A percentile compares a stretch with the other conserved stretches of the same genome.
Conservation (phyloP, 768 basidiomycete species). For the Termitomyces sp. region DNA sequence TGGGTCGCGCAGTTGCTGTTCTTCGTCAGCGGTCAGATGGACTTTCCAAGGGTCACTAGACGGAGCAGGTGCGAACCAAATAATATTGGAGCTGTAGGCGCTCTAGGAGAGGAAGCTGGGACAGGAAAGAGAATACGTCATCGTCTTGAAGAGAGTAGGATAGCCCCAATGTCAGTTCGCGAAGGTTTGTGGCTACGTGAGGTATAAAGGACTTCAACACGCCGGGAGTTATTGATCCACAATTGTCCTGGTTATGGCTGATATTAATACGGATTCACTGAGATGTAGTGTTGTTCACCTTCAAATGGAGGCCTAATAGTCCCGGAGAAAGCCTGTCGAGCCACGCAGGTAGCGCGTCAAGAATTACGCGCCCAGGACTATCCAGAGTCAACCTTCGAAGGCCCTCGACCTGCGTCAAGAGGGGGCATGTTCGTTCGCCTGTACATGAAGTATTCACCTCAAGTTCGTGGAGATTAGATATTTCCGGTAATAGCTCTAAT, state of each 20-base stretch:
- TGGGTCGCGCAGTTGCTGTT: conserved; percentile 41
- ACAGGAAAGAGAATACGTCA: conserved; percentile 47
- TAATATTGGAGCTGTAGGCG: conserved; percentile 46
- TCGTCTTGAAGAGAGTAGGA: conserved; percentile 57
- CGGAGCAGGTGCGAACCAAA: conserved; percentile 34
- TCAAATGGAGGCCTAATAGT: conserved; percentile 38
- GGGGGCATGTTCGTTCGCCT: conserved; percentile 25
- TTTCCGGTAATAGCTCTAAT: conserved; percentile 18
- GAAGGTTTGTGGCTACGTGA: conserved; percentile 27
- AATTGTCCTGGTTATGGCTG: conserved; percentile 40
- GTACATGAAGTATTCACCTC: conserved; percentile 34
- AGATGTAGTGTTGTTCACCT: conserved; percentile 24
- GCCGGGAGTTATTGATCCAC: conserved; percentile 63
- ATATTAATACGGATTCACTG: background rate
- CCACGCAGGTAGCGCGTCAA: conserved; percentile 44
- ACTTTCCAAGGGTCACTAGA: background rate
- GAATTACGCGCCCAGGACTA: conserved; percentile 36
- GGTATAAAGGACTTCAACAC: conserved; percentile 45
- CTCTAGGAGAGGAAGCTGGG: conserved; percentile 35
- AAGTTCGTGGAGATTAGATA: conserved; percentile 22
- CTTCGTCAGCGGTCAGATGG: background rate
- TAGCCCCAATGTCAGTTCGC: conserved; percentile 44
- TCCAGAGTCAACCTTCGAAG: conserved; percentile 28
- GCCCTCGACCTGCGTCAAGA: conserved; percentile 24
- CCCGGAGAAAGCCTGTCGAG: conserved; percentile 29